Conservation (phyloP, 164 flowering plant genomes). For the Kalanchoe fedtschenkoi region DNA sequence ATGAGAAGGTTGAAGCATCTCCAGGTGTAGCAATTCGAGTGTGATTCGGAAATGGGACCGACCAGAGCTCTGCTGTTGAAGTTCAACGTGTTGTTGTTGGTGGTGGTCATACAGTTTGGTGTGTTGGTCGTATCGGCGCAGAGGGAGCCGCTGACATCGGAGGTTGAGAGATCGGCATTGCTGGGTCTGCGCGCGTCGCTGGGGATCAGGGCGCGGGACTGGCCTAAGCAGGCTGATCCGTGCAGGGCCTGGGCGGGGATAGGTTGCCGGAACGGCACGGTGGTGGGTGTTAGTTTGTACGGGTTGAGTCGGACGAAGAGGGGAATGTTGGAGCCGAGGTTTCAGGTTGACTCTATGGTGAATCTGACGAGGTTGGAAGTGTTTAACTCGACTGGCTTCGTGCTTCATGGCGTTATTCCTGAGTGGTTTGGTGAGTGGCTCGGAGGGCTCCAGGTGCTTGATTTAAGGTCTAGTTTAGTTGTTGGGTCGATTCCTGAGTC, state of each 20-base stretch:
- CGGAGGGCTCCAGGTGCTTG: constrained; percentile 41
- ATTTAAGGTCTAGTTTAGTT: constrained; percentile 47
- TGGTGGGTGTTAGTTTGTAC: constrained; percentile 38
- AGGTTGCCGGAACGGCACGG: constrained; percentile 39
- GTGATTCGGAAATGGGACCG: no score
- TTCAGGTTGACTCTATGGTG: constrained; percentile 47
- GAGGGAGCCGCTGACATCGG: constrained; percentile 11
- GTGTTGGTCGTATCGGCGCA: constrained; percentile 13
- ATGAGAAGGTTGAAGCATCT: no score
- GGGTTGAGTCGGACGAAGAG: constrained; percentile 43
- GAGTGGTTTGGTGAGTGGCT: constrained; percentile 48
- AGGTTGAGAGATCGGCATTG: constrained; percentile 25
- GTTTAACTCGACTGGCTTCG: constrained; percentile 60
- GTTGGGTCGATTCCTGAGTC: constrained; percentile 43
- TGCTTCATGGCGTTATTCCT: constrained; percentile 63
- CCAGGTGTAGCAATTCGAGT: no score
- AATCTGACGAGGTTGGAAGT: constrained; percentile 36
- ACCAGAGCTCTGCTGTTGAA: no score
- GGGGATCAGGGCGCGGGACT: constrained; percentile 24
- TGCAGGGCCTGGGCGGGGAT: constrained; percentile 59
- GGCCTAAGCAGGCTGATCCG: constrained; percentile 40
- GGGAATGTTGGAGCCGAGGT: constrained; percentile 35
- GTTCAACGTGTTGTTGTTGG: no score
- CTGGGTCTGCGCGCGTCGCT: constrained; percentile 32
- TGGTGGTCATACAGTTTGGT: neutral